Percentiles rank a stretch among this genome's conserved stretches.
Evolutionary conservation across 2,329 filamentous ascomycete genomes (phyloP).

Genomic region (Colletotrichum tanaceti): DNA sequence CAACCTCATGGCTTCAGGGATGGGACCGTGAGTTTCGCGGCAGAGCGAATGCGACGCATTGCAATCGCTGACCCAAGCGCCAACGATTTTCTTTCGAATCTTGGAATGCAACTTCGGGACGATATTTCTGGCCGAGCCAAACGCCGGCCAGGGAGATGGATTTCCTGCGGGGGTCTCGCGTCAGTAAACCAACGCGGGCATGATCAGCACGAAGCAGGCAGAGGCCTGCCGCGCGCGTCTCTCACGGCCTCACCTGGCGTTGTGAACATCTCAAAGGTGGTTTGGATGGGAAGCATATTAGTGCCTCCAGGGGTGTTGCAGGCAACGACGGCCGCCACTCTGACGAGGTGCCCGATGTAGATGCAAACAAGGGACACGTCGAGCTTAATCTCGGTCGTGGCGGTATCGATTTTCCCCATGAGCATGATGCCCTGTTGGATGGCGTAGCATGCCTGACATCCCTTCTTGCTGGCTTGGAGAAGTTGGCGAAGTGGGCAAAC

Average conservation of each 20-base stretch:
- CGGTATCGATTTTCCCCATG: background rate
- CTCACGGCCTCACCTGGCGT: slow-evolving; percentile 16
- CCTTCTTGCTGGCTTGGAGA: slow-evolving; percentile 6
- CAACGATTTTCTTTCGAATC: slow-evolving; percentile 13
- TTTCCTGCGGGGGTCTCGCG: background rate
- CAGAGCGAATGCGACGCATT: background rate
- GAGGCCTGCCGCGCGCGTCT: too few relatives aligned
- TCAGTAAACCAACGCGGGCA: background rate
- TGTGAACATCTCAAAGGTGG: slow-evolving; percentile 14
- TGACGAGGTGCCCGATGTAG: background rate
- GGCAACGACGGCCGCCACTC: too few relatives aligned
- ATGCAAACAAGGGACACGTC: background rate
- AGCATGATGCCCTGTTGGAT: background rate
- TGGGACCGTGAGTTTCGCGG: background rate
- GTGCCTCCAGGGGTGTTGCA: background rate
- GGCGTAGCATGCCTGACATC: slow-evolving; percentile 32
- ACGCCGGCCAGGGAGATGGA: slow-evolving; percentile 12
- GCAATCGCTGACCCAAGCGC: slow-evolving; percentile 8
- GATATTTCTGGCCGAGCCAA: background rate
- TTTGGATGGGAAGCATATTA: rapidly evolving
- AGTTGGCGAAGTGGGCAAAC: background rate
- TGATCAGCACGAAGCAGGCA: background rate
- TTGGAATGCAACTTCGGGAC: background rate
- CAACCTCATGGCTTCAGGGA: background rate
- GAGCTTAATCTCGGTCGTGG: background rate